phyloP scores from a whole-genome alignment of 2,329 filamentous ascomycete species.

The Colletotrichum tropicale region DNA sequence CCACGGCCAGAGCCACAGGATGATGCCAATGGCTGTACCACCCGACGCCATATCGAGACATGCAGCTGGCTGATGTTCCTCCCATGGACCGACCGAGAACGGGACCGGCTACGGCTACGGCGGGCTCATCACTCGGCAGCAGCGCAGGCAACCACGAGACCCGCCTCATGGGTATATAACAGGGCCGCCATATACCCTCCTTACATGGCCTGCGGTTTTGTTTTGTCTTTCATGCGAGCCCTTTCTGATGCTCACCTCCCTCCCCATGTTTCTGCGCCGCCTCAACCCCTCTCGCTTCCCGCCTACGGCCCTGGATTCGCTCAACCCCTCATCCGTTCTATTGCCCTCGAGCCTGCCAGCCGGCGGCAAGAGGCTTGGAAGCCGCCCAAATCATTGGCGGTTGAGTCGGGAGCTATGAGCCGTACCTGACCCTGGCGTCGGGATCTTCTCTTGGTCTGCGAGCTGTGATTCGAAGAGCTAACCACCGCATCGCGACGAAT shows the following conservation, averaged over 20 bases:
- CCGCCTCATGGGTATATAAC: conserved; percentile 4
- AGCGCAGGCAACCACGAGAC: neutral
- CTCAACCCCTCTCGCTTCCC: conserved; percentile 7
- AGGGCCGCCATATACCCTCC: conserved; percentile 17
- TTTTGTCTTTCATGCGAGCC: neutral
- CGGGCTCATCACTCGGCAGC: neutral
- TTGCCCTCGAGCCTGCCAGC: neutral
- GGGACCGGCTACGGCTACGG: neutral
- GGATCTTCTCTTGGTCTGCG: neutral
- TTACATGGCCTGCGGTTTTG: neutral
- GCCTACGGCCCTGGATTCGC: neutral
- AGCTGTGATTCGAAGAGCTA: neutral
- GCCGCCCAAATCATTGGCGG: neutral
- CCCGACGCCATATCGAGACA: neutral
- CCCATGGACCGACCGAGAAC: neutral
- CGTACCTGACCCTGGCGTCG: neutral
- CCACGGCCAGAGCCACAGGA: neutral
- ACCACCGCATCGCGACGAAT: neutral
- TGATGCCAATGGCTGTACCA: neutral
- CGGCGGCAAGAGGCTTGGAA: neutral
- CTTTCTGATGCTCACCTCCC: neutral
- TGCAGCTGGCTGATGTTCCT: neutral
- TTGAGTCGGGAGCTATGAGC: neutral
- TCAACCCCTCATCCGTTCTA: neutral
- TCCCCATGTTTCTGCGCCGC: neutral